Evolutionary conservation across 2,329 filamentous ascomycete genomes (phyloP).

Genomic region (Aspergillus fumigatus): DNA sequence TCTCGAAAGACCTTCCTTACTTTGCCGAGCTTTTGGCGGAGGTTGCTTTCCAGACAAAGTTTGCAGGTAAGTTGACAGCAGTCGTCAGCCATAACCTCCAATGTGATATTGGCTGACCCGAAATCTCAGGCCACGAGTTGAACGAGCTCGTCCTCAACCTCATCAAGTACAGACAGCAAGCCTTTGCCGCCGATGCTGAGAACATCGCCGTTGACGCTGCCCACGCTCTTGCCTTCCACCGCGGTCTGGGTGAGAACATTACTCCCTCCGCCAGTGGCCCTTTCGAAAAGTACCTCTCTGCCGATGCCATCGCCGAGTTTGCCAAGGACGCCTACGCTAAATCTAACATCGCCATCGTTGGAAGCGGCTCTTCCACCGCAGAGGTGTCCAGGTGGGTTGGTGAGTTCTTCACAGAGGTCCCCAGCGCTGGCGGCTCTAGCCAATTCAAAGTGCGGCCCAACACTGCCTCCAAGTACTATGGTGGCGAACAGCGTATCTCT

Average conservation of each 20-base stretch:
- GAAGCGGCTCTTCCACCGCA: conserved; percentile 74
- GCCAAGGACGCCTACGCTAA: conserved; percentile 78
- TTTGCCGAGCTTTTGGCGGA: conserved; percentile 94
- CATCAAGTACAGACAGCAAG: conserved; percentile 73
- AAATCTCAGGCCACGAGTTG: conserved; percentile 71
- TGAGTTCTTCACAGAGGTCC: conserved; percentile 79
- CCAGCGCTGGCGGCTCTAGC: conserved; percentile 47
- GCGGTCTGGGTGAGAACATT: conserved; percentile 76
- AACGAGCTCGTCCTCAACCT: conserved; percentile 78
- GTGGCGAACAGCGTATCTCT: conserved; percentile 86
- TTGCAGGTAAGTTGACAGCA: conserved; percentile 52
- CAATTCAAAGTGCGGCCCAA: conserved; percentile 54
- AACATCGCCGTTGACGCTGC: conserved; percentile 79
- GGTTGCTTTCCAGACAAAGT: conserved; percentile 84
- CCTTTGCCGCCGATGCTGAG: conserved; percentile 57
- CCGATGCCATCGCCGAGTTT: conserved; percentile 69
- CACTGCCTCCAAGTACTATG: conserved; percentile 77
- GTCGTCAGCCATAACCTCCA: conserved; percentile 1
- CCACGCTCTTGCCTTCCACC: conserved; percentile 86
- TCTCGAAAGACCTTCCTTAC: conserved; percentile 93
- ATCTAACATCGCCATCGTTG: conserved; percentile 85
- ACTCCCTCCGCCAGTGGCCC: conserved; percentile 68
- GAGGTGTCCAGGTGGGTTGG: conserved; percentile 84
- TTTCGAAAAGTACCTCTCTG: conserved; percentile 74
- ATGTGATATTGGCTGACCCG: conserved; percentile 11